phyloP scores from a whole-genome alignment of 2,329 filamentous ascomycete species.

The Ascochyta viciae-villosae region DNA sequence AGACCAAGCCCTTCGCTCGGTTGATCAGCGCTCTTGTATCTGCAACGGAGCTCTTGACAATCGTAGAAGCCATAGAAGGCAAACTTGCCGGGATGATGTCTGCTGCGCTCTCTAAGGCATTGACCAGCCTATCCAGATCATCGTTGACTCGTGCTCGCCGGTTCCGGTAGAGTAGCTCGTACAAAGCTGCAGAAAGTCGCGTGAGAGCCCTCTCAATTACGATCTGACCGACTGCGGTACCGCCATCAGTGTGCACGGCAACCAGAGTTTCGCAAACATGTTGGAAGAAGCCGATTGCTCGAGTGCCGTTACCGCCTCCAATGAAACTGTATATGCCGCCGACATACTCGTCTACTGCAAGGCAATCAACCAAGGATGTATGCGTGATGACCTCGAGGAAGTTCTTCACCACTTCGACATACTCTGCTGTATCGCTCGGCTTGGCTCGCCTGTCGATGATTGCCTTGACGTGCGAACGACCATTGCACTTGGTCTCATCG shows the following conservation, averaged over 20 bases:
- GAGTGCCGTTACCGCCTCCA: slow-evolving; percentile 37
- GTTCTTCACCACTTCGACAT: slow-evolving; percentile 1
- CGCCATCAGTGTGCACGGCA: not conserved
- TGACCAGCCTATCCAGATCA: slow-evolving; percentile 17
- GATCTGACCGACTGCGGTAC: not conserved
- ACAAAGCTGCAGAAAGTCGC: slow-evolving; percentile 16
- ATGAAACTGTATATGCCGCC: slow-evolving; percentile 46
- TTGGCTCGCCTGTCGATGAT: slow-evolving; percentile 14
- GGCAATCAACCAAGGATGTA: slow-evolving; percentile 41
- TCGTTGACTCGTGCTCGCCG: slow-evolving; percentile 28
- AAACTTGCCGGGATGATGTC: slow-evolving; percentile 7
- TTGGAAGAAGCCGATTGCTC: slow-evolving; percentile 42
- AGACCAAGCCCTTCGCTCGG: slow-evolving; percentile 10
- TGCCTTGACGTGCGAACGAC: slow-evolving; percentile 37
- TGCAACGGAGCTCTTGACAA: slow-evolving; percentile 1
- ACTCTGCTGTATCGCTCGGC: not conserved
- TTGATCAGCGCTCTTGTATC: slow-evolving; percentile 3
- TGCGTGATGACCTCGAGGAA: slow-evolving; percentile 45
- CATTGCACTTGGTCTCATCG: slow-evolving; percentile 32
- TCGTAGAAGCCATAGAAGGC: not conserved
- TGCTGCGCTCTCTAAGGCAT: slow-evolving; percentile 7
- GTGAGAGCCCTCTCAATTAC: slow-evolving; percentile 10
- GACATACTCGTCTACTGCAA: slow-evolving; percentile 46
- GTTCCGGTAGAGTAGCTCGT: slow-evolving; percentile 24
- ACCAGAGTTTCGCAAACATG: slow-evolving; percentile 27